A percentile compares a stretch with the other conserved stretches of the same genome.
Evolutionary conservation across 2,329 filamentous ascomycete species (phyloP).

Genomic region (Fusarium clavum): DNA sequence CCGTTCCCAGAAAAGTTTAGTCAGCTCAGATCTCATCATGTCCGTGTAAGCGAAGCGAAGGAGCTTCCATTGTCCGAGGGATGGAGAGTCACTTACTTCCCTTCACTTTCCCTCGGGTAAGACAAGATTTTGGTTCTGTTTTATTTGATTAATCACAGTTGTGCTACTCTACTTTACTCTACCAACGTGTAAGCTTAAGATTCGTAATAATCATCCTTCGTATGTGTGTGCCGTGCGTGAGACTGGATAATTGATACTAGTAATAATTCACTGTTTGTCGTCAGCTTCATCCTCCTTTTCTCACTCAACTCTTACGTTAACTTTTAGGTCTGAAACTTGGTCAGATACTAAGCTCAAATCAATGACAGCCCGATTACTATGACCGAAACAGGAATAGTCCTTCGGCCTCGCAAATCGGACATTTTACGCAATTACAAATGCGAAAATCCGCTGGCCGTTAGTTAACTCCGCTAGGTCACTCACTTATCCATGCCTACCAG

Average conservation of each 20-base stretch:
- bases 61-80: conserved; percentile 16
- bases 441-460: conserved; percentile 38
- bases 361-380: conserved; percentile 12
- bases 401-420: conserved; percentile 39
- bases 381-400: conserved; percentile 26
- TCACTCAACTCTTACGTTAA: conserved; percentile 12
- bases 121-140: neutral
- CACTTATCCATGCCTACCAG: conserved; percentile 5
- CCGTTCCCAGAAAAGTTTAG: conserved; percentile 16
- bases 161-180: conserved; percentile 1
- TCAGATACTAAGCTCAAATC: conserved; percentile 27
- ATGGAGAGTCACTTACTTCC: neutral
- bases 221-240: conserved; percentile 6
- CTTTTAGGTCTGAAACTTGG: conserved; percentile 16
- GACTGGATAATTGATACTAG: neutral
- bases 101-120: neutral
- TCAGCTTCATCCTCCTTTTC: conserved; percentile 23
- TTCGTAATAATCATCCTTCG: conserved; percentile 3
- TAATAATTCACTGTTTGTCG: neutral
- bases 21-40: conserved; percentile 22
- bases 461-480: conserved; percentile 36
- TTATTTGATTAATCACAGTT: conserved; percentile 2
- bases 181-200: neutral
- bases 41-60: conserved; percentile 39
- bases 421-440: conserved; percentile 40